Conservation (phyloP, 768 basidiomycete genomes). For the Rhizopogon vinicolor region DNA sequence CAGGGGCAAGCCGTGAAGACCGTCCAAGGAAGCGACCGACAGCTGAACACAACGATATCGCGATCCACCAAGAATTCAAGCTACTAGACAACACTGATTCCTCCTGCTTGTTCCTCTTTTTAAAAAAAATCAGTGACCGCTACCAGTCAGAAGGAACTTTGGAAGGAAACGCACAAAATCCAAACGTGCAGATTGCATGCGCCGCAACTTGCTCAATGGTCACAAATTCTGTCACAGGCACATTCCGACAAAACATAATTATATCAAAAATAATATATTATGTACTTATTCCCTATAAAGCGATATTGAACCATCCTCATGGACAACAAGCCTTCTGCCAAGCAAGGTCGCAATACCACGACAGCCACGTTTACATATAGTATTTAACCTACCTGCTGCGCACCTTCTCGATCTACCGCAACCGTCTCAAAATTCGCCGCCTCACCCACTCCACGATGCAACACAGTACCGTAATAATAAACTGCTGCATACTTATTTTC, state of each 20-base stretch:
- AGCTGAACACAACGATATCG: no score
- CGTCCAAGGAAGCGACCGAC: no score
- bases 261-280: constrained; percentile 23
- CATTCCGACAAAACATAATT: constrained; percentile 7
- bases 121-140: no score
- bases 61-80: not conserved
- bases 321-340: not conserved
- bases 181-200: constrained; percentile 16
- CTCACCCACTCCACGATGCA: constrained; percentile 25
- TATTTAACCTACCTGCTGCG: constrained; percentile 3
- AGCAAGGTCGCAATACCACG: no score
- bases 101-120: no score
- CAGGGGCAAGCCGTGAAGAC: not conserved
- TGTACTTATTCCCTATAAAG: constrained; percentile 12
- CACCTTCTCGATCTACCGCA: constrained; percentile 3
- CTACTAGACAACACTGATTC: no score
- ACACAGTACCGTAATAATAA: not conserved
- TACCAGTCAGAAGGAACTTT: no score
- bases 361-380: constrained; percentile 1
- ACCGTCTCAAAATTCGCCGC: constrained; percentile 6
- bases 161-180: not conserved
- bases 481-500: not conserved
- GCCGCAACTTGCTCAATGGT: constrained; percentile 11
- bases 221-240: constrained; percentile 33
- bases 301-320: constrained; percentile 18